Evolutionary conservation across 257 asterid genomes (phyloP), one percentile per base, ranked within the genome.

Genomic region (Solanum sparsipilum): DNA sequence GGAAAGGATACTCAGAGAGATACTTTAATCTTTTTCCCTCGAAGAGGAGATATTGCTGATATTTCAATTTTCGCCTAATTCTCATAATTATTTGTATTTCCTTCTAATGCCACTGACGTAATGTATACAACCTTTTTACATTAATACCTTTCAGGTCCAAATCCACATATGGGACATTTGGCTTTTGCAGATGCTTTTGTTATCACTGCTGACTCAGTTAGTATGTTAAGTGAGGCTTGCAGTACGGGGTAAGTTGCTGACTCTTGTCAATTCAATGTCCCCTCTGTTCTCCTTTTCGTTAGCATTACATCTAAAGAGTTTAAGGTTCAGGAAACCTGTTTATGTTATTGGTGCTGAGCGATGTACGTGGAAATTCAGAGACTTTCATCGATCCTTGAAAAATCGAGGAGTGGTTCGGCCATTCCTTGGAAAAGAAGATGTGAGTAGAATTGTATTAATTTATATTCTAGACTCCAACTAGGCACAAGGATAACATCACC

Each of bases 161-260:
- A 96, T 93, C 98, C 99, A 68, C 99, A 95, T 89, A 92, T 95
- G 97, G 98, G 98, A 60, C 98, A 95, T 93, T 90, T 96, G 41
- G 98, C 99, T 88, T 93, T 89, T 93, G 99, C 95, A 7, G 96
- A 96, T 93, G 96, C 98, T 56, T 95, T 96, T 84, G 93, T 94
- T 85, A 88, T 96, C 92, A 94, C 99, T 44, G 99, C 99, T 67
- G 99, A 96, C 89, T 95, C 99, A 16, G 94, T 95, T 70, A 95
- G 98, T 85, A 96, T 96, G 99, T 89, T 96, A 91, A 95, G 99
- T 81, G 99, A 96, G 92, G 98, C 98, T 87, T 96, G 99, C 94
- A 95, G 96, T 89, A 96, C 98, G 3, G 98, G 99, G 99, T 96
- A 95, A 78, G 91, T 87, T 56, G 27, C 52, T 56, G 79, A 60